phyloP scores from a whole-genome alignment of 305 asterid species.

The Fraxinus paxiana region DNA sequence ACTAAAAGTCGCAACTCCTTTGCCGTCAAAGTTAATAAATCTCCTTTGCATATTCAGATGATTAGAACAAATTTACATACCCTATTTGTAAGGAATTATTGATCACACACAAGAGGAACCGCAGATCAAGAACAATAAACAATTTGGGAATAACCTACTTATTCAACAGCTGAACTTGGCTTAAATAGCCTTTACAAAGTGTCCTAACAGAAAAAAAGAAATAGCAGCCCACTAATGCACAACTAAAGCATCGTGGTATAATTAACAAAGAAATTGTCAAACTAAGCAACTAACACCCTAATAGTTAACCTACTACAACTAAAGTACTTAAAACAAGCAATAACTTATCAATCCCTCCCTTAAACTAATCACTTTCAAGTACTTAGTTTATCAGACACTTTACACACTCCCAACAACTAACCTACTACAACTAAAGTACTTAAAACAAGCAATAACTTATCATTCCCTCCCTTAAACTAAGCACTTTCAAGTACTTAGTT shows the following conservation, averaged over 20 bases:
- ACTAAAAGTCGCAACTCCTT: neutral
- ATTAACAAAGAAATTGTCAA: too few species aligned
- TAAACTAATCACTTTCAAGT: neutral
- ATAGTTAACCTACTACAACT: neutral
- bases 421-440: too few species aligned
- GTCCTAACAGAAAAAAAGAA: too few species aligned
- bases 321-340: too few species aligned
- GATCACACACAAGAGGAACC: too few species aligned
- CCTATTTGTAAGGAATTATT: too few species aligned
- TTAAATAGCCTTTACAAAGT: too few species aligned
- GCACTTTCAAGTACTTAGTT: neutral
- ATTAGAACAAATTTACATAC: neutral
- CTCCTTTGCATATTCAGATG: neutral
- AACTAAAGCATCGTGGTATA: too few species aligned
- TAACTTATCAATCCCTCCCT: neutral
- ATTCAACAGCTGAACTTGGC: too few species aligned
- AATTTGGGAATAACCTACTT: too few species aligned
- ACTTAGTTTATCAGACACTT: neutral
- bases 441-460: neutral
- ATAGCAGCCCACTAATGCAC: too few species aligned
- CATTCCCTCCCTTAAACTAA: neutral
- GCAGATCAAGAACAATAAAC: too few species aligned
- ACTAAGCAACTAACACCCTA: neutral
- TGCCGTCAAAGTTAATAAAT: neutral
- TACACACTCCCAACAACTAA: neutral